Evolutionary conservation across 1,284 basidiomycete genomes (phyloP), one percentile per base, ranked within the genome.

Genomic region (Ustilago esculenta): DNA sequence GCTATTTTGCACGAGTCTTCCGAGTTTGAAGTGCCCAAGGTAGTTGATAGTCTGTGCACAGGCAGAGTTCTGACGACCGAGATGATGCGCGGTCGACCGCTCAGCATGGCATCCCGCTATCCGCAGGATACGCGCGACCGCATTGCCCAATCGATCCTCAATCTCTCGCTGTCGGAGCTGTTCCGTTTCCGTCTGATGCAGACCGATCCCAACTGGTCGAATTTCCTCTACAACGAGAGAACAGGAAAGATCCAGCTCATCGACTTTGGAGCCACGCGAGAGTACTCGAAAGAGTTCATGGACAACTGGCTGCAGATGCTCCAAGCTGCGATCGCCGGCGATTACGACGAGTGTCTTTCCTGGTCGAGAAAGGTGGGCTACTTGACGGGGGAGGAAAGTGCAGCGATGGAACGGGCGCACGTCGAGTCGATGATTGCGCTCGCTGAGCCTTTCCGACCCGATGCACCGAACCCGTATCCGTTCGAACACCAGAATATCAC

Each of bases 131-230:
- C 89, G 56, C 85, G 91, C 53, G 86, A 97, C 76, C 76, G 95
- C 91, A 95, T 98, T 76, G 92, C 93, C 2, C 84, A 86, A 2
- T 86, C 88, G 46, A 87, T 97, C 48, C 86, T 98, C 45, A 89
- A 92, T 46, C 86, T 98, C 3, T 96, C 93, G 76, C 84, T 98
- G 35, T 88, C 87, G 55, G 95, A 98, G 81, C 87, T 98, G 12
- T 96, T 98, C 83, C 85, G 89, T 57, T 96, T 94, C 84, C 86
- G 91, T 21, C 84, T 91, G 41, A 98, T 98, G 96, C 96, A 98
- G 83, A 98, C 95, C 0, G 95, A 98, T 82, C 95, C 96, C 1
- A 98, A 99, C 80, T 98, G 92, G 91, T 92, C 91, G 20, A 98
- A 98, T 82, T 98, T 98, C 84, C 84, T 99, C 24, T 98, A 90